Conservation (phyloP, 306 rosid species). For the Sphenostylis stenocarpa region DNA sequence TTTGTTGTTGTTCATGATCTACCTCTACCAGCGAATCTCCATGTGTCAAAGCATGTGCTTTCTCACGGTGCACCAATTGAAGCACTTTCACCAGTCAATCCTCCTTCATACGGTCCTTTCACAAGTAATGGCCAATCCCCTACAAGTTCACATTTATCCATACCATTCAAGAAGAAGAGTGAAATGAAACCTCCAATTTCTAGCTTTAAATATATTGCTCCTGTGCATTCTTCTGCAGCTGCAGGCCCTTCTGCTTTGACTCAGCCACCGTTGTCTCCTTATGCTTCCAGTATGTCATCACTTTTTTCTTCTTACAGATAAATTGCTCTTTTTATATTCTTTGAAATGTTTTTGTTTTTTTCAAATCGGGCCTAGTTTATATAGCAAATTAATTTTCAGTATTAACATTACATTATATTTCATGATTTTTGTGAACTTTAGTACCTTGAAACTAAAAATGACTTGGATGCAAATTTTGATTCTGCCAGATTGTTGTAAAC, state of each 20-base stretch:
- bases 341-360: not conserved
- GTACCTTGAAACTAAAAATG: not conserved
- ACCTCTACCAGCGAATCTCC: not conserved
- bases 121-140: constrained; percentile 39
- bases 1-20: constrained; percentile 3
- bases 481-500: constrained; percentile 80
- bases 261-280: constrained; percentile 29
- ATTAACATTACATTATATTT: not conserved
- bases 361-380: not conserved
- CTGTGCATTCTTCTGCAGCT: constrained; percentile 10
- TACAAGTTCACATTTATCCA: constrained; percentile 56
- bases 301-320: not conserved
- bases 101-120: not conserved
- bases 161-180: constrained; percentile 34
- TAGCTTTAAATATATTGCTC: constrained; percentile 8
- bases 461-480: not conserved
- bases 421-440: not conserved
- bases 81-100: not conserved
- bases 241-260: constrained; percentile 26
- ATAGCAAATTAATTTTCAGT: not conserved
- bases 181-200: constrained; percentile 4
- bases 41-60: not conserved
- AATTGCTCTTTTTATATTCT: not conserved
- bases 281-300: constrained; percentile 21
- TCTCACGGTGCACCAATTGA: not conserved